Base-by-base conservation (phyloP, 1,284 basidiomycete genomes). In the Sporisorium graminicola region DNA sequence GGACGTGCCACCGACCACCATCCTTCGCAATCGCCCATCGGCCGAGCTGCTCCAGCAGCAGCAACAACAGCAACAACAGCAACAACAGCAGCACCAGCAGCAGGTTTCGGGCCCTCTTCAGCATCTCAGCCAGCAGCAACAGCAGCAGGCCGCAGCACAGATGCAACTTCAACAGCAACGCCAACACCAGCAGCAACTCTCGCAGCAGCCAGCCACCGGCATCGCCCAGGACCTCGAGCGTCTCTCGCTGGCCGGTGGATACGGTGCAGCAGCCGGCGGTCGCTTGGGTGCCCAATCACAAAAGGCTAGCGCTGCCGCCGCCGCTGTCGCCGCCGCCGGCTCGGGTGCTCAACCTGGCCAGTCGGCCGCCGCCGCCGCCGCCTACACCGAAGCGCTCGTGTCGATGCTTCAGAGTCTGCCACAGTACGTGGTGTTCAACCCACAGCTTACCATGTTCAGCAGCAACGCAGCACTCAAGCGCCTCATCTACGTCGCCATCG, bases 401-500 rank as follows among this genome's bases (percentile, higher is more conserved):
- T 89, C 91, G 29, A 94, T 97, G 79, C 88, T 99, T 54, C 89
- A 90, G 8, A 89, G 89, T 61, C 86, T 96, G 33, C 88, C 91
- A 9, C 90, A 91, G 62, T 91, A 91, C 80, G 90, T 98, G 42
- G 90, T 91, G 57, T 91, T 99, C 87, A 94, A 89, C 82, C 89
- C 87, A 26, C 88, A 88, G 72, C 86, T 89, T 33, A 86, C 88
- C 12, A 86, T 89, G 72, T 89, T 96, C 79, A 90, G 92, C 74
- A 89, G 89, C 55, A 95, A 94, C 80, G 91, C 91, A 29, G 88
- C 90, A 0, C 94, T 98, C 88, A 97, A 97, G 88, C 91, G 94
- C 43, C 92, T 95, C 33, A 91, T 98, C 13, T 92, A 93, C 81
- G 88, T 94, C 84, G 95, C 95, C 7, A 92, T 99, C 69, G 95